Conservation (phyloP, 495 filamentous ascomycete species). For the Rhypophila decipiens region DNA sequence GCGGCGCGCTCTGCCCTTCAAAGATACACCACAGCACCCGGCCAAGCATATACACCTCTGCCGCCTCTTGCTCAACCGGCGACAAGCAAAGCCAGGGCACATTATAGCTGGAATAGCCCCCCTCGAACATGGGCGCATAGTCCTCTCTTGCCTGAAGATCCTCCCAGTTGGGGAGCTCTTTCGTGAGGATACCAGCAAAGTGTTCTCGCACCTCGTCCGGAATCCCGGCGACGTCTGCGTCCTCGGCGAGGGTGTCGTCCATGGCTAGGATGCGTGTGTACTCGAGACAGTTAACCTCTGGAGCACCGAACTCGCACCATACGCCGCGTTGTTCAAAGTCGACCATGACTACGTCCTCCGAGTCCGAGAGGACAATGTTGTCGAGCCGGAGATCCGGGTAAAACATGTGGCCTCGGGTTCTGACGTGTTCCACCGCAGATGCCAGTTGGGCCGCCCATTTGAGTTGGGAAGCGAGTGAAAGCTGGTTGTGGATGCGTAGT, state of each 20-base stretch:
- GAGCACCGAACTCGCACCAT: constrained; percentile 44
- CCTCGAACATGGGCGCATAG: constrained; percentile 20
- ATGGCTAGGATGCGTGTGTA: constrained; percentile 36
- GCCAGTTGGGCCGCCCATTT: constrained; percentile 42
- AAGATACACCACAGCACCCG: constrained; percentile 48
- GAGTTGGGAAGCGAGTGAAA: constrained; percentile 28
- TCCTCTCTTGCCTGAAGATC: constrained; percentile 26
- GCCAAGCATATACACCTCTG: constrained; percentile 47
- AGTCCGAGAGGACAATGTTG: constrained; percentile 38
- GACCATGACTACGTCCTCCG: constrained; percentile 37
- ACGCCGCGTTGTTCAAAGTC: constrained; percentile 49
- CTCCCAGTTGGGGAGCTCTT: constrained; percentile 34
- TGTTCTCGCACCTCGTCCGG: constrained; percentile 23
- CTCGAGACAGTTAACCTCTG: constrained; percentile 44
- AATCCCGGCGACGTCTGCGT: constrained; percentile 13
- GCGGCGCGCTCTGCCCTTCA: constrained; percentile 41
- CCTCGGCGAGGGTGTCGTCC: constrained; percentile 14
- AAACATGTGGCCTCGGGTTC: constrained; percentile 29
- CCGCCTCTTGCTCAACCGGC: constrained; percentile 38
- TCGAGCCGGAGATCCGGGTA: constrained; percentile 46
- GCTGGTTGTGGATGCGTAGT: constrained; percentile 30
- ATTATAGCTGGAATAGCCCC: constrained; percentile 39
- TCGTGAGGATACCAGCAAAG: constrained; percentile 27
- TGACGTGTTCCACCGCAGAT: constrained; percentile 32
- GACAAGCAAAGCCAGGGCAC: constrained; percentile 38